Evolutionary conservation across 306 rosid genomes (phyloP), one percentile per base, ranked within the genome.

Genomic region (Trifolium repens): DNA sequence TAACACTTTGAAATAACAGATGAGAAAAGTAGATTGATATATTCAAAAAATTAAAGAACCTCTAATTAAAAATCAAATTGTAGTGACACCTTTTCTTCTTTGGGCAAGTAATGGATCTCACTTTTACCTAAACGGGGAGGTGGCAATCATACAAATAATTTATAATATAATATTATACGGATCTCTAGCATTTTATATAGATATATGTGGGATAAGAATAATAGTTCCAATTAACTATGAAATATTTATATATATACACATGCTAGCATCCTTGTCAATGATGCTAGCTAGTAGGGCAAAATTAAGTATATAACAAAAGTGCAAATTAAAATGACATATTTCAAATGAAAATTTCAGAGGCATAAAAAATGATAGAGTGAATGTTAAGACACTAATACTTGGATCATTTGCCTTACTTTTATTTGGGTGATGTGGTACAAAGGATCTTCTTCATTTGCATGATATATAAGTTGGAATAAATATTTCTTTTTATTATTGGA

Each of bases 61-160:
- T 42, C 17, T 65, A 39, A 22, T 11, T 40, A 37, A 39, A 64
- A 75, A 47, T 64, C 19, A 61, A 78, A 69, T 72, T 59, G 49
- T 35, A 8, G 52, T 5, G n/a, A 42, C 75, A 13, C 40, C 78
- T 49, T 81, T 80, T 72, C 78, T 66, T 57, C 32, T 80, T 78
- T 82, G 80, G 86, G 82, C 54, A 73, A 82, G 83, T 42, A 75
- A 79, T 75, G 81, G 81, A 82, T 84, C 81, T 74, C 71, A 16
- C 78, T 50, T 50, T 85, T 80, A 27, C 85, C 77, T 5, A 22
- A 71, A 79, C 3, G 63, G 53, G 40, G 60, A 42, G 52, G 58
- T 4, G 3, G 46, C 67, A 80, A 79, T 50, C 16, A 72, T 66
- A 26, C 26, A 61, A 62, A 4, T 2, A 30, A 42, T 37, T 5